Conservation (phyloP, 2,329 filamentous ascomycete species). For the Fusarium pseudonygamai region DNA sequence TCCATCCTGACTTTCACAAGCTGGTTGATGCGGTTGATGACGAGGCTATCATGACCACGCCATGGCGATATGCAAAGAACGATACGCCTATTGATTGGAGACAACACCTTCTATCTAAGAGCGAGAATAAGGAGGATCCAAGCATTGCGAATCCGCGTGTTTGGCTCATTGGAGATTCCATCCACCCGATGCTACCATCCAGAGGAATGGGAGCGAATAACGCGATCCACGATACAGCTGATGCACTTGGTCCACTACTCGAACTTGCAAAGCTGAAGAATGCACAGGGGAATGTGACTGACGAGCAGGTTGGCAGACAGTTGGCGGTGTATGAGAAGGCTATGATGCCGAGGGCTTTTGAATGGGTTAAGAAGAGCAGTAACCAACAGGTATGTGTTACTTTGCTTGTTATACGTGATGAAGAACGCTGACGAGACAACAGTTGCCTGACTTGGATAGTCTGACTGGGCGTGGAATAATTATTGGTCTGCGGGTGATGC, state of each 20-base stretch:
- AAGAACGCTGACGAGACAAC: fast-evolving
- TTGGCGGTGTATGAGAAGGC: neutral
- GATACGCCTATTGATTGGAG: neutral
- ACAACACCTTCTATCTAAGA: fast-evolving
- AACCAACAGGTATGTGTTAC: neutral
- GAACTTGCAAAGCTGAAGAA: neutral
- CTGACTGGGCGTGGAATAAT: neutral
- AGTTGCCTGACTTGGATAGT: neutral
- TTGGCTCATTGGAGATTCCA: neutral
- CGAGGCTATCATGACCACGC: neutral
- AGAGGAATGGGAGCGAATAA: neutral
- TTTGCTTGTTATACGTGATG: too few species aligned
- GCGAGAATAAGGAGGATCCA: fast-evolving
- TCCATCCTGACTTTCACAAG: neutral
- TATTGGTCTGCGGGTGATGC: neutral
- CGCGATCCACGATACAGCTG: neutral
- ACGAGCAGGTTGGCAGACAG: fast-evolving
- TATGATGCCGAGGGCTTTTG: neutral
- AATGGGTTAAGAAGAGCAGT: neutral
- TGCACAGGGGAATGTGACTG: fast-evolving
- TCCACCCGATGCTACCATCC: neutral
- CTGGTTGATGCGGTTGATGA: neutral
- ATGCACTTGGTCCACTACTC: neutral
- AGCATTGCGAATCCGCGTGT: neutral
- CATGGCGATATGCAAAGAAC: neutral